Percentiles rank a stretch among this genome's conserved stretches.
Conservation (phyloP, 2,329 filamentous ascomycete species). For the Tolypocladium ovalisporum region DNA sequence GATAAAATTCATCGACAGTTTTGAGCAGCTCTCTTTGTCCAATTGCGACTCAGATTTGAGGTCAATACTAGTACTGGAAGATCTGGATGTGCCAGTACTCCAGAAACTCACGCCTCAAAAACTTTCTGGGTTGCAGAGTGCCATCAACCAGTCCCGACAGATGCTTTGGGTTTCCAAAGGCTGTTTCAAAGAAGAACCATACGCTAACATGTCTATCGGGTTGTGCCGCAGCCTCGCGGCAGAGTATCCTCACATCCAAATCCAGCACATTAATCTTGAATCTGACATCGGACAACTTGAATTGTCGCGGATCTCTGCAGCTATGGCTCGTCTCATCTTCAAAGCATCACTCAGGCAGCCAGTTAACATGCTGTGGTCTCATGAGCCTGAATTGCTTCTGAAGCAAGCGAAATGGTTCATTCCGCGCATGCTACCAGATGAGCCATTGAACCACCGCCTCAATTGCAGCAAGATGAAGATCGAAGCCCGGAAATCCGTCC, state of each 20-base stretch:
- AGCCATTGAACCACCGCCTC: not conserved
- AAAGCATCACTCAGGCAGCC: not conserved
- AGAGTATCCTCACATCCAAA: slow-evolving; percentile 2
- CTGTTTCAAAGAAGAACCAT: slow-evolving; percentile 7
- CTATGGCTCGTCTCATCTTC: not conserved
- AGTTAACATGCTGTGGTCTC: not conserved
- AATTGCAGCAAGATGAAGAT: not conserved
- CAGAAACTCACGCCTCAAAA: slow-evolving; percentile 20
- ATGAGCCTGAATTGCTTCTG: not conserved
- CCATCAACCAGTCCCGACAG: slow-evolving; percentile 7
- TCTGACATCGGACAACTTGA: not conserved
- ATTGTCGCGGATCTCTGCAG: not conserved
- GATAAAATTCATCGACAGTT: not conserved
- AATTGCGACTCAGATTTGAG: not conserved
- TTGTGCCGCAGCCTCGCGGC: slow-evolving; percentile 1
- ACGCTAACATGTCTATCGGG: slow-evolving; percentile 9
- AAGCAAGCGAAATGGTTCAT: not conserved
- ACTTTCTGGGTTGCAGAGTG: slow-evolving; percentile 8
- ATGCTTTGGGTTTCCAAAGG: slow-evolving; percentile 14
- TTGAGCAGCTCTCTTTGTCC: slow-evolving; percentile 6
- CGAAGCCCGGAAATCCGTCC: not conserved
- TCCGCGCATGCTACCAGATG: not conserved
- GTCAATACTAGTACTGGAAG: not conserved
- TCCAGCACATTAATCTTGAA: slow-evolving; percentile 2
- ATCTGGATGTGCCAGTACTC: slow-evolving; percentile 13